Conservation (phyloP, 805 yeast species). For the Yarrowia divulgata region DNA sequence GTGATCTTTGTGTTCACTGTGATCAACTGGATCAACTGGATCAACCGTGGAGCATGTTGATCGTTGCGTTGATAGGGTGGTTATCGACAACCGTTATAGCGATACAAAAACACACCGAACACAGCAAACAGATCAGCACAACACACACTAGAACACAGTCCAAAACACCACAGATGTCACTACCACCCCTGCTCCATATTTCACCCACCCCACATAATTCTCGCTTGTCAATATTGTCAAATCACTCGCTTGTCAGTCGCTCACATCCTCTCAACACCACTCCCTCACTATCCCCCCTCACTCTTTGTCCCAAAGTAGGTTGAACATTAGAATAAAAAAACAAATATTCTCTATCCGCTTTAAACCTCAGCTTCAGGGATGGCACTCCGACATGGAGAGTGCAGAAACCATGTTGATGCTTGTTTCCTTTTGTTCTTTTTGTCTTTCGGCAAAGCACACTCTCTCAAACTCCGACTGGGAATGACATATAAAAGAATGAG, state of each 20-base stretch:
- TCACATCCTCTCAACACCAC: neutral
- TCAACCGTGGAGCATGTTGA: neutral
- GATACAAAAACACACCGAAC: too few species aligned
- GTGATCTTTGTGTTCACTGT: too few species aligned
- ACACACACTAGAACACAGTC: neutral
- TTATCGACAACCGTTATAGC: too few species aligned
- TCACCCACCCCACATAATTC: too few species aligned
- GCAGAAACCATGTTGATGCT: slow-evolving; percentile 18
- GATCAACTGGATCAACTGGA: neutral
- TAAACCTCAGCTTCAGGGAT: slow-evolving; percentile 24
- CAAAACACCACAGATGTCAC: neutral
- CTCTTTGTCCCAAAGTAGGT: slow-evolving; percentile 9
- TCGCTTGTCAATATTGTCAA: too few species aligned
- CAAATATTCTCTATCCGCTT: neutral
- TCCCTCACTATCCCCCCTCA: neutral
- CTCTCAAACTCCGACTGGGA: neutral
- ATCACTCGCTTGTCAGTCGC: neutral
- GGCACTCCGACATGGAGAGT: neutral
- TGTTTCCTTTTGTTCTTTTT: slow-evolving; percentile 6
- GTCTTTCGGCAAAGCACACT: neutral
- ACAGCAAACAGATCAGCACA: neutral
- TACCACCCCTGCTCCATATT: neutral
- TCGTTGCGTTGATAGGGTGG: neutral
- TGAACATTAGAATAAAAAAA: neutral
- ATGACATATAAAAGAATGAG: neutral